Evolutionary conservation across 441 rosid genomes (phyloP).

Genomic region (Syzygium malaccense): DNA sequence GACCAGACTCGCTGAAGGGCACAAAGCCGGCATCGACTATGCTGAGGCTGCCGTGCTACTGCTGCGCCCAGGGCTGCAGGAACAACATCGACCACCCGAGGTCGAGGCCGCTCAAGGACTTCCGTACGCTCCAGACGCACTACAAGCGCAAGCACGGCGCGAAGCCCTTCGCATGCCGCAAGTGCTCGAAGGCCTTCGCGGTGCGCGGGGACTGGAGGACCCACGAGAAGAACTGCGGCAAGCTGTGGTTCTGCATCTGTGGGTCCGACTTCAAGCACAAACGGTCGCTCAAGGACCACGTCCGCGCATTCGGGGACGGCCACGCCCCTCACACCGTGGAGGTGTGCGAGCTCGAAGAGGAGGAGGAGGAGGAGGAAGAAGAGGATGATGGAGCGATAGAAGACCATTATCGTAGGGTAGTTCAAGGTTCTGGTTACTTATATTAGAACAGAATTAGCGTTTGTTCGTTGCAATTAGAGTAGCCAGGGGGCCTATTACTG

Average conservation of each 20-base stretch:
- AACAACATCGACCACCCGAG: conserved; percentile 15
- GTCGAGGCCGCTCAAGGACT: conserved; percentile 12
- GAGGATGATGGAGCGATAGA: conserved; percentile 13
- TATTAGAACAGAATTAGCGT: neutral
- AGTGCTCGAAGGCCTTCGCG: conserved; percentile 8
- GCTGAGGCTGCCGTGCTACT: conserved; percentile 13
- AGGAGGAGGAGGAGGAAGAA: conserved; percentile 18
- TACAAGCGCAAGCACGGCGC: conserved; percentile 13
- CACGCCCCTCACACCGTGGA: conserved; percentile 15
- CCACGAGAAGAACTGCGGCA: conserved; percentile 16
- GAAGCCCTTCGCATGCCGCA: conserved; percentile 7
- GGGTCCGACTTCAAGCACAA: conserved; percentile 16
- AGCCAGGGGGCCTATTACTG: neutral
- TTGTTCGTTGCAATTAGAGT: neutral
- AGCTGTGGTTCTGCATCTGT: conserved; percentile 14
- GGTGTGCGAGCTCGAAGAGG: conserved; percentile 1
- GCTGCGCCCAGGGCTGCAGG: conserved; percentile 11
- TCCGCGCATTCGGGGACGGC: conserved; percentile 9
- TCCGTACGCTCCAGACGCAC: conserved; percentile 14
- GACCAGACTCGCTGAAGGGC: conserved; percentile 10
- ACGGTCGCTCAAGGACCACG: conserved; percentile 15
- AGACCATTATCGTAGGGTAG: conserved; percentile 18
- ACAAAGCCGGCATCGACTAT: conserved; percentile 5
- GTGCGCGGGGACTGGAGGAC: conserved; percentile 16
- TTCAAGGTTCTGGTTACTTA: conserved; percentile 8